Evolutionary conservation across 1,284 basidiomycete species (phyloP).

Genomic region (Pterulicium gracile): DNA sequence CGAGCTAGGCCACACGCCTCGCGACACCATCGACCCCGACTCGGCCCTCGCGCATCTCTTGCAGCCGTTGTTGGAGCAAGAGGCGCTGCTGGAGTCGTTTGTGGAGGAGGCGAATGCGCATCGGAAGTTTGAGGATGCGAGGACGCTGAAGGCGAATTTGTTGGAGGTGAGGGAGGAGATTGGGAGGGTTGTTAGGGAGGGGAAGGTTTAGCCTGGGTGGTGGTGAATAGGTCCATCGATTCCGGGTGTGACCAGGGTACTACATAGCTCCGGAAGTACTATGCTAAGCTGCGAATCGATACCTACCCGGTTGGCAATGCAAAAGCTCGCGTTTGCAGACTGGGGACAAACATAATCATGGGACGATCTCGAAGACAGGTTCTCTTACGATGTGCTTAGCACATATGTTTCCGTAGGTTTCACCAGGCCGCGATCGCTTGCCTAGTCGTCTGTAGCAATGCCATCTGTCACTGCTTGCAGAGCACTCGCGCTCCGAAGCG

Average conservation of each 20-base stretch:
- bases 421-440: too few relatives aligned
- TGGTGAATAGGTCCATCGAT: not conserved
- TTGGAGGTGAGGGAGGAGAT: constrained; percentile 77
- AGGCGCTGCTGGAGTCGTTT: constrained; percentile 76
- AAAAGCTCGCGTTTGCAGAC: too few relatives aligned
- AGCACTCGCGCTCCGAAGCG: too few relatives aligned
- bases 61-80: constrained; percentile 85
- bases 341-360: too few relatives aligned
- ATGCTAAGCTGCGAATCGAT: too few relatives aligned
- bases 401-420: too few relatives aligned
- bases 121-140: constrained; percentile 85
- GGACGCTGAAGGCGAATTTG: constrained; percentile 64
- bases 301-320: too few relatives aligned
- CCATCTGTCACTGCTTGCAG: too few relatives aligned
- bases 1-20: constrained; percentile 15
- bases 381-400: too few relatives aligned
- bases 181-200: constrained; percentile 39
- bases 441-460: too few relatives aligned
- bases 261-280: too few relatives aligned
- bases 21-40: constrained; percentile 42
- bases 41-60: constrained; percentile 59
- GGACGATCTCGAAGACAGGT: too few relatives aligned
- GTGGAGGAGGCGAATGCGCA: constrained; percentile 74
- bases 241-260: not conserved
- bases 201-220: constrained; percentile 21